Evolutionary conservation across 1,284 basidiomycete species (phyloP).

Genomic region (Pterula multifida): DNA sequence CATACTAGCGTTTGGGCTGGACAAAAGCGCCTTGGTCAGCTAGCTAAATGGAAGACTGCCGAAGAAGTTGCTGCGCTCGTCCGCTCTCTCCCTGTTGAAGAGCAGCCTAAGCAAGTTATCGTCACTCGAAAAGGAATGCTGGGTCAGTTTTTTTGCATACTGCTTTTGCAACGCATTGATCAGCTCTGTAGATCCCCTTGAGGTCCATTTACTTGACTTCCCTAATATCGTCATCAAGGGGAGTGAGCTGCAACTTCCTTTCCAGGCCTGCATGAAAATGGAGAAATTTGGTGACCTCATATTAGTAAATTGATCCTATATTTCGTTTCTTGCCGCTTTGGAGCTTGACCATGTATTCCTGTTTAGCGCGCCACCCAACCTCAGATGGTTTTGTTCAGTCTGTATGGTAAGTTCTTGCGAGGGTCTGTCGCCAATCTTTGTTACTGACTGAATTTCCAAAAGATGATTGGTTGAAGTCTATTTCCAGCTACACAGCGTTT

Average conservation of each 20-base stretch:
- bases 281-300: slow-evolving; percentile 99
- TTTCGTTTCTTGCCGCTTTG: background rate
- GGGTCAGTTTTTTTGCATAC: slow-evolving; percentile 29
- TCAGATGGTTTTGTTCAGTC: slow-evolving; percentile 98
- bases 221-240: slow-evolving; percentile 99
- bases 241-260: slow-evolving; percentile 93
- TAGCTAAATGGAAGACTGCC: slow-evolving; percentile 99
- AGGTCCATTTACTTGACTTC: slow-evolving; percentile 98
- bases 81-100: slow-evolving; percentile 94
- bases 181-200: slow-evolving; percentile 63
- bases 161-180: background rate
- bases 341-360: slow-evolving; percentile 6
- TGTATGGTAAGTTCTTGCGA: slow-evolving; percentile 56
- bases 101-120: slow-evolving; percentile 99
- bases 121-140: slow-evolving; percentile 99
- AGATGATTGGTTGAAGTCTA: slow-evolving; percentile 99
- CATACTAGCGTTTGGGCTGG: slow-evolving; percentile 99
- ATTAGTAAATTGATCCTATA: slow-evolving; percentile 35
- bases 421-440: background rate
- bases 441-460: slow-evolving; percentile 7
- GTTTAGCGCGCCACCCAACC: slow-evolving; percentile 85
- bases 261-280: slow-evolving; percentile 99
- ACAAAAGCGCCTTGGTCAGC: slow-evolving; percentile 98
- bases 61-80: slow-evolving; percentile 99
- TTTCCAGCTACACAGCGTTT: slow-evolving; percentile 98